phyloP scores from a whole-genome alignment of 1,139 yeast genomes.

The Yamadazyma oceani region DNA sequence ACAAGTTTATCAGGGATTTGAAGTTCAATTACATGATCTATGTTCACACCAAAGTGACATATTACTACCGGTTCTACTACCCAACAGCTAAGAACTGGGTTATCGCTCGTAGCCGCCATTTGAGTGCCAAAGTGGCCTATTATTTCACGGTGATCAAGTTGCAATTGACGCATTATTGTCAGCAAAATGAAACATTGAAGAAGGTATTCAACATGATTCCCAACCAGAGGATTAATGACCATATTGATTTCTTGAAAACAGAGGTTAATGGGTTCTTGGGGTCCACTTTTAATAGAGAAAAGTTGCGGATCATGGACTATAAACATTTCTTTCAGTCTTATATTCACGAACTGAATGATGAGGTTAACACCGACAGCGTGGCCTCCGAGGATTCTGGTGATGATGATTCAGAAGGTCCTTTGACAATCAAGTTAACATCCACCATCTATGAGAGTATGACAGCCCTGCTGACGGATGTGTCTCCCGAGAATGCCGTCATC shows the following conservation, averaged over 20 bases:
- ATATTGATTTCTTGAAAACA: neutral
- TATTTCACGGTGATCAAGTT: neutral
- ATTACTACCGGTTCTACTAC: conserved; percentile 11
- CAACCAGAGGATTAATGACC: neutral
- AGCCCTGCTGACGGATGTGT: neutral
- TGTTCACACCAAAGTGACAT: conserved; percentile 11
- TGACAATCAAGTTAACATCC: conserved; percentile 29
- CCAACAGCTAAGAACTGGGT: conserved; percentile 11
- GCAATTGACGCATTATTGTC: neutral
- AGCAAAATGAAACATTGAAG: neutral
- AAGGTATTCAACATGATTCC: neutral
- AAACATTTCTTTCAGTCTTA: neutral
- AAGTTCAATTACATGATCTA: conserved; percentile 17
- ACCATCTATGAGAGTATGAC: conserved; percentile 27
- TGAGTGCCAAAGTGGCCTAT: conserved; percentile 4
- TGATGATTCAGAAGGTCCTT: conserved; percentile 22
- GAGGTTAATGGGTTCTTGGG: conserved; percentile 1
- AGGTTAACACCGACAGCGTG: no score
- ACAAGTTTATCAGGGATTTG: conserved; percentile 2
- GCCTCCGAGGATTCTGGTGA: no score
- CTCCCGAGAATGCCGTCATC: conserved; percentile 7
- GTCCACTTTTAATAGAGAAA: neutral
- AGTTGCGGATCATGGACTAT: neutral
- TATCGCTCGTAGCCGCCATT: neutral
- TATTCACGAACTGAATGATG: neutral